phyloP scores from a whole-genome alignment of 768 basidiomycete genomes.

The Strobilomyces confusus region DNA sequence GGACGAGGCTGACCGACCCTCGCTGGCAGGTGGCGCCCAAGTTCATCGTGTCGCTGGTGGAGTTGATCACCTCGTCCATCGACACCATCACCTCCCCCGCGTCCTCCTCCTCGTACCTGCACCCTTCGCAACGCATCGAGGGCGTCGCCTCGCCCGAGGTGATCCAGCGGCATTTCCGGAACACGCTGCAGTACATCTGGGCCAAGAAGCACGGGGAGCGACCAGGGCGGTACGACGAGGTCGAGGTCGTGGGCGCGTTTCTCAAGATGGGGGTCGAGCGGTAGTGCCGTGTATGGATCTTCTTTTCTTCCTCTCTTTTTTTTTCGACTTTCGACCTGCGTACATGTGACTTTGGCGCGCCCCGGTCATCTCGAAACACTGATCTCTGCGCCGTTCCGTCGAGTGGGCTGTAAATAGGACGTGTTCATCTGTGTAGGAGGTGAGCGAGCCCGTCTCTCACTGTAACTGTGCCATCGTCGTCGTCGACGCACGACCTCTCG shows the following conservation, averaged over 20 bases:
- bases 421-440: no score
- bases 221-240: conserved; percentile 68
- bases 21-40: conserved; percentile 79
- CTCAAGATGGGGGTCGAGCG: conserved; percentile 83
- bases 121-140: conserved; percentile 87
- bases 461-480: no score
- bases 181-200: conserved; percentile 82
- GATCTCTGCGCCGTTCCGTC: no score
- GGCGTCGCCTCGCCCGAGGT: conserved; percentile 91
- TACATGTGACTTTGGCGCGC: no score
- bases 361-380: no score
- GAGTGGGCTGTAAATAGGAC: no score
- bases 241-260: conserved; percentile 83
- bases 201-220: conserved; percentile 51
- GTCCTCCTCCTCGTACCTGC: conserved; percentile 52
- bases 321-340: background rate
- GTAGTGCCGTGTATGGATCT: conserved; percentile 29
- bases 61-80: conserved; percentile 91
- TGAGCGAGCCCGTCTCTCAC: no score
- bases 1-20: no score
- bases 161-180: conserved; percentile 91
- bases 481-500: no score
- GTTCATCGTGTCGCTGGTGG: conserved; percentile 94
- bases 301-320: background rate
- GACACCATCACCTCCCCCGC: conserved; percentile 79